Percentiles rank a stretch among this genome's conserved stretches.
Evolutionary conservation across 352 stramenopile genomes (phyloP).

Genomic region (Peronosclerospora sorghi): DNA sequence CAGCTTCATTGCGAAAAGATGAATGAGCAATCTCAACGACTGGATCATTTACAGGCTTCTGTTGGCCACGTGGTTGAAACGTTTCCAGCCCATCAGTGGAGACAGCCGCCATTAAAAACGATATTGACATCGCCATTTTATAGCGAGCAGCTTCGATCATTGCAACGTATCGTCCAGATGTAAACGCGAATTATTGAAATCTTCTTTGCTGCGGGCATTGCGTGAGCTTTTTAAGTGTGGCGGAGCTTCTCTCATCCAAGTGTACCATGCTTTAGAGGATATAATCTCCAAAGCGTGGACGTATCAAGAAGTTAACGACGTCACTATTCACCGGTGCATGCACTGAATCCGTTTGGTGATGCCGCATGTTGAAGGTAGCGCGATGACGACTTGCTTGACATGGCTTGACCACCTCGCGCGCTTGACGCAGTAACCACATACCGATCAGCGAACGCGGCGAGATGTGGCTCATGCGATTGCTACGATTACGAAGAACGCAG

Average conservation of each 20-base stretch:
- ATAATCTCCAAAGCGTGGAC: slow-evolving; percentile 30
- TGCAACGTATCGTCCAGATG: slow-evolving; percentile 48
- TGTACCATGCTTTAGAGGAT: slow-evolving; percentile 24
- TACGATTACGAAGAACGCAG: slow-evolving; percentile 30
- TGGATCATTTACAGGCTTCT: slow-evolving; percentile 13
- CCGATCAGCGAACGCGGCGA: slow-evolving; percentile 16
- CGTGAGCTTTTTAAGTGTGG: slow-evolving; percentile 25
- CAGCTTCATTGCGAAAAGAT: slow-evolving; percentile 1
- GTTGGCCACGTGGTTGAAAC: slow-evolving; percentile 18
- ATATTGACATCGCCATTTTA: slow-evolving; percentile 23
- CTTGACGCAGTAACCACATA: slow-evolving; percentile 18
- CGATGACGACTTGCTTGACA: slow-evolving; percentile 22
- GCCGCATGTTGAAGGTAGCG: slow-evolving; percentile 17
- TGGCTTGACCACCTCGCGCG: slow-evolving; percentile 32
- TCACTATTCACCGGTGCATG: slow-evolving; percentile 36
- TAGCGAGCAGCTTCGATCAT: slow-evolving; percentile 32
- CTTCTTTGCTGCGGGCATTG: slow-evolving; percentile 34
- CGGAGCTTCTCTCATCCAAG: slow-evolving; percentile 23
- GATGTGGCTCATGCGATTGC: slow-evolving; percentile 33
- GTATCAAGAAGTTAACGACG: slow-evolving; percentile 9
- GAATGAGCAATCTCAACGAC: slow-evolving; percentile 1
- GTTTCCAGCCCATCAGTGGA: slow-evolving; percentile 43
- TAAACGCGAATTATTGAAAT: slow-evolving; percentile 39
- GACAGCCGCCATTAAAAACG: slow-evolving; percentile 2
- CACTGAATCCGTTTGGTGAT: slow-evolving; percentile 35